Base-by-base conservation (phyloP, 1,139 yeast species). In the Sugiyamaella sp. region DNA sequence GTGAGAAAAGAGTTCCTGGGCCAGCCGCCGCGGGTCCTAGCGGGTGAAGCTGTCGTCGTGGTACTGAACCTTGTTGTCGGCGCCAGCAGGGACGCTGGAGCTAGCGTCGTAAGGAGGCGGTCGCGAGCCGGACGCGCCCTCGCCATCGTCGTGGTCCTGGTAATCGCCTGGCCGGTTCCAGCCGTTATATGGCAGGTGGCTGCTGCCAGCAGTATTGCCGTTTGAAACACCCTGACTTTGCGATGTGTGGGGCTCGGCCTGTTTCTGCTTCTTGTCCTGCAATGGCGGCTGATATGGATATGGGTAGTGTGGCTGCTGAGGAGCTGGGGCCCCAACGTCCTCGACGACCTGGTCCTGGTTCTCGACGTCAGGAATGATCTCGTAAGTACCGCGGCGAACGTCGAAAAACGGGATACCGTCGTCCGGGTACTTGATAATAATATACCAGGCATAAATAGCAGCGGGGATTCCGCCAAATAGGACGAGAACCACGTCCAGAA, bases 381-480 rank as follows among this genome's bases (percentile, higher is more conserved):
- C 57, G 50, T 60, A 60, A 3, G 49, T 47, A 39, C 59, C 57
- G 10, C 54, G 55, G 14, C 60, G 52, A 14, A 60, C 54, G 48
- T 60, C 63, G 39, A 60, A 49, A 50, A 61, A 61, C 9, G 67
- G 80, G 58, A 84, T 77, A 6, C 90, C 90, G 1, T 89, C 90
- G 49, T 84, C 73, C 2, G 77, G 76, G 58, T 71, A 69, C 61
- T 70, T 70, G 49, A 74, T 65, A 41, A 74, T 68, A 56, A 74
- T 70, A 61, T 73, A 74, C 74, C 75, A 71, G 1, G 78, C 70
- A 56, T 74, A 77, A 46, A 73, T 59, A 17, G 73, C 65, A 3
- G 96, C 96, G 0, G 97, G 97, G 57, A 90, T 69, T 63, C 81
- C 84, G 1, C 89, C 90, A 32, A 85, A 69, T 21, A 82, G 58